A percentile compares a stretch with the other conserved stretches of the same genome.
These are phyloP conservation scores for Heracleum sosnowskyi DNA, from an alignment of 129 eudicot genomes.

Conservation along the genomic window DNA sequence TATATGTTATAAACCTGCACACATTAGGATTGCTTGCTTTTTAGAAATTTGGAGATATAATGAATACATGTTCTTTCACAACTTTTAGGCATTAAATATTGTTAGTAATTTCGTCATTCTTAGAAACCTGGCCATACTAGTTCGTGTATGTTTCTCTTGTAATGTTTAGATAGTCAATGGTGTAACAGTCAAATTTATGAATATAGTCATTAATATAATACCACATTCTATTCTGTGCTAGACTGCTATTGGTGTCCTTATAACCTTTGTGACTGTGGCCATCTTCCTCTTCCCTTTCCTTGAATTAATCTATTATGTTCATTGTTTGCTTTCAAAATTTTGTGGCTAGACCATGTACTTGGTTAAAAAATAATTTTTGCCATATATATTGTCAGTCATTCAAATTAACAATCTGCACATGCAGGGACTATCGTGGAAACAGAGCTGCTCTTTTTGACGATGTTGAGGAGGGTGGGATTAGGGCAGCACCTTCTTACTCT, in stretches of 20 bases:
- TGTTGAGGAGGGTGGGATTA: constrained; percentile 88
- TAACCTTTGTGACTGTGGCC: neutral
- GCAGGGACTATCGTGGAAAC: constrained; percentile 44
- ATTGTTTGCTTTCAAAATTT: neutral
- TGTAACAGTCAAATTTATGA: neutral
- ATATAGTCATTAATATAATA: neutral
- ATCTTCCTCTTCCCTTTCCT: neutral
- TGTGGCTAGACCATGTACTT: neutral
- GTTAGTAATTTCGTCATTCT: neutral
- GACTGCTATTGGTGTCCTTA: neutral
- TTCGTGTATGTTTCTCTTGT: neutral
- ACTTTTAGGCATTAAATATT: neutral
- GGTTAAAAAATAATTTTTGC: neutral
- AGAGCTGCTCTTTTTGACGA: constrained; percentile 83
- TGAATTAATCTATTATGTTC: neutral
- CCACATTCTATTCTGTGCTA: neutral
- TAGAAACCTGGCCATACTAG: neutral
- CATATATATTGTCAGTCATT: neutral
- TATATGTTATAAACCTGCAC: neutral
- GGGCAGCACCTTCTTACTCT: constrained; percentile 69
- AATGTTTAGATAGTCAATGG: neutral
- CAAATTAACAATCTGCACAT: neutral
- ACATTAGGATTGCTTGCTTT: neutral
- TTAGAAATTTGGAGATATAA: neutral
- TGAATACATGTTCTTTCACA: neutral